Base-by-base conservation (phyloP, 257 asterid genomes). In the Striga asiatica region DNA sequence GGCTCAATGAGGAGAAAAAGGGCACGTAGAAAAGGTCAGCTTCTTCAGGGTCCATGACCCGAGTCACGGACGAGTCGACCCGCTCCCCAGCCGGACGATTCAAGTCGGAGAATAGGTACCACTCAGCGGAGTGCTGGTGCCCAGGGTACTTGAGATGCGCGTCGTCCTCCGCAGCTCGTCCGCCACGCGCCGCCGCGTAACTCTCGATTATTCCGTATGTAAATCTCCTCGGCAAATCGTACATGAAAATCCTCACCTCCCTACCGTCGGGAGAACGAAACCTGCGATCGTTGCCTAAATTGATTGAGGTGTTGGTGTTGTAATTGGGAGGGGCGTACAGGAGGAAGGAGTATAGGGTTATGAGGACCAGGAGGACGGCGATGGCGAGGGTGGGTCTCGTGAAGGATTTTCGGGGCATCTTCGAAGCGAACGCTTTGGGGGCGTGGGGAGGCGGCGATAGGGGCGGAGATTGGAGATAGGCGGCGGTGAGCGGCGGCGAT, bases 61-160 rank as follows among this genome's bases (percentile, higher is more conserved):
- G 74, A 52, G 66, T 54, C 61, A 64, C 70, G 39, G 75, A 41
- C 53, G 95, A 66, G 58, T 50, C 74, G 68, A 65, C 34, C 62
- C 88, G 72, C 22, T 78, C 57, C 37, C 69, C 16, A 35, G 39
- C 62, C 70, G 80, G 73, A 10, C 80, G 80, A 48, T 60, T 79
- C 56, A 92, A 64, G 71, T 88, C 93, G 28, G 78, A 58, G 32
- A 88, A 92, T 66, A 92, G 69, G 66, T 82, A 71, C 97, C 99
- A 92, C 77, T 92, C 99, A n/a, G 91, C 97, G 0, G 94, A 72
- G 70, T 92, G 99, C 79, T 88, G 99, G 66, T 88, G 71, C 41
- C 97, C 97, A 1, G 99, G 99, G 64, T 92, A 92, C 82, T 82
- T 92, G 39, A 81, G 73, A 71, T 54, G 38, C 20, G 82, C 77